A percentile compares a stretch with the other conserved stretches of the same genome.
Evolutionary conservation across 768 basidiomycete genomes (phyloP).

Genomic region (Psilocybe sp.): DNA sequence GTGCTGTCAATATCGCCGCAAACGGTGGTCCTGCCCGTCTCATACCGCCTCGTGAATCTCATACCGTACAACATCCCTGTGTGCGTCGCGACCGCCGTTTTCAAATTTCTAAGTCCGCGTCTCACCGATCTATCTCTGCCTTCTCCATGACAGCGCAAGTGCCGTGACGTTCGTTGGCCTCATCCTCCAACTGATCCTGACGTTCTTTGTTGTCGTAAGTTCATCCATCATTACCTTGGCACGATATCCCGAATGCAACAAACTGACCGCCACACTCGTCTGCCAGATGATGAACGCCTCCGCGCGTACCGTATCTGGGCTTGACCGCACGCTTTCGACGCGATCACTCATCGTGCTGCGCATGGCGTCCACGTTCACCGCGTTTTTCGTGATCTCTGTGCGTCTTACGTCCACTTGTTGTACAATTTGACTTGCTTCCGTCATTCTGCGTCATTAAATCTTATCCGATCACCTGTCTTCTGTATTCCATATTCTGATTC

Average conservation of each 20-base stretch:
- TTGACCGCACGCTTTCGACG: slow-evolving; percentile 22
- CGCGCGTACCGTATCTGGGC: slow-evolving; percentile 28
- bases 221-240: no score
- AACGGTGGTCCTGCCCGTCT: slow-evolving; percentile 45
- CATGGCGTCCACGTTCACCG: slow-evolving; percentile 18
- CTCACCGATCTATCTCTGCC: background rate
- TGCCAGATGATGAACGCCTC: slow-evolving; percentile 26
- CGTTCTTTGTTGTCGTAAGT: slow-evolving; percentile 41
- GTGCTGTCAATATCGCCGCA: slow-evolving; percentile 47
- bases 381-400: slow-evolving; percentile 31
- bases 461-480: no score
- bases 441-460: no score
- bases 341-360: slow-evolving; percentile 26
- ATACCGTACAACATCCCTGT: slow-evolving; percentile 59
- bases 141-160: slow-evolving; percentile 36
- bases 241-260: background rate
- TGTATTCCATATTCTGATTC: no score
- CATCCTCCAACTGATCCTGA: slow-evolving; percentile 46
- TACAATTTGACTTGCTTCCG: no score
- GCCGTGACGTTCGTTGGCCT: slow-evolving; percentile 56
- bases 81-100: slow-evolving; percentile 31
- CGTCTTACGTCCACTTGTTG: no score
- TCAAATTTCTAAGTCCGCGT: background rate
- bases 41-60: slow-evolving; percentile 46
- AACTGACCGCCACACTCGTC: background rate